These are phyloP conservation scores for Blumeriella jaapii DNA, from an alignment of 2,329 filamentous ascomycete species.

Conservation along the genomic window DNA sequence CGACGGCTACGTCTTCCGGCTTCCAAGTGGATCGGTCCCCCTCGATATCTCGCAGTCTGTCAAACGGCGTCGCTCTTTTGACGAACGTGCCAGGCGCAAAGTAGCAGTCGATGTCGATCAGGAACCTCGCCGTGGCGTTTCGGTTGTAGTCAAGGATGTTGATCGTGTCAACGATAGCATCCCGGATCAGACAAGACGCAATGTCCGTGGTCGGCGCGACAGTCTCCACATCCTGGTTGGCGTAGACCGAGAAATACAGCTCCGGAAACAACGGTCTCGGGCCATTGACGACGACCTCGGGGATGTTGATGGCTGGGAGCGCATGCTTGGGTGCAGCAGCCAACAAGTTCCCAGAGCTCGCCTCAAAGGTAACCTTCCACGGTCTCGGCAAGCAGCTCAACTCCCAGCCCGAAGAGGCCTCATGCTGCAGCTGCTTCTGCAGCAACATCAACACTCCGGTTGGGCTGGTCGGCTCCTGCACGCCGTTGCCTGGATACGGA, in stretches of 20 bases:
- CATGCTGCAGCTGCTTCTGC: conserved; percentile 73
- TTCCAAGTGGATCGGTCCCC: conserved; percentile 74
- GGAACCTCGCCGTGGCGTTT: conserved; percentile 70
- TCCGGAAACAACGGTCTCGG: conserved; percentile 76
- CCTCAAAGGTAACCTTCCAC: conserved; percentile 51
- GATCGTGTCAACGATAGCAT: conserved; percentile 82
- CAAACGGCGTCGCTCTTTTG: conserved; percentile 85
- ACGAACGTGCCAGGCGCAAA: conserved; percentile 85
- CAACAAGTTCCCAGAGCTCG: conserved; percentile 48
- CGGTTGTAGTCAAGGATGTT: conserved; percentile 91
- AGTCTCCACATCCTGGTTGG: conserved; percentile 75
- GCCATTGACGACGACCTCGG: conserved; percentile 63
- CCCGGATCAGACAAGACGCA: conserved; percentile 72
- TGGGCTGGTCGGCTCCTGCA: conserved; percentile 48
- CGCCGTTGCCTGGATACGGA: conserved; percentile 59
- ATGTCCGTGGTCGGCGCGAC: conserved; percentile 70
- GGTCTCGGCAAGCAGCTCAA: conserved; percentile 58
- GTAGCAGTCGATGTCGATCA: conserved; percentile 92
- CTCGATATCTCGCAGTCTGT: conserved; percentile 65
- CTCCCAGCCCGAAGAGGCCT: conserved; percentile 65
- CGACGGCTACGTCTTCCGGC: conserved; percentile 92
- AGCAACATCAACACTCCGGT: conserved; percentile 70
- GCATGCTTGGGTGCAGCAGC: conserved; percentile 57
- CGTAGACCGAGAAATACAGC: conserved; percentile 86
- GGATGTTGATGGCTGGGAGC: conserved; percentile 66